Conservation (phyloP, 2,329 filamentous ascomycete species). For the Fusarium musae region DNA sequence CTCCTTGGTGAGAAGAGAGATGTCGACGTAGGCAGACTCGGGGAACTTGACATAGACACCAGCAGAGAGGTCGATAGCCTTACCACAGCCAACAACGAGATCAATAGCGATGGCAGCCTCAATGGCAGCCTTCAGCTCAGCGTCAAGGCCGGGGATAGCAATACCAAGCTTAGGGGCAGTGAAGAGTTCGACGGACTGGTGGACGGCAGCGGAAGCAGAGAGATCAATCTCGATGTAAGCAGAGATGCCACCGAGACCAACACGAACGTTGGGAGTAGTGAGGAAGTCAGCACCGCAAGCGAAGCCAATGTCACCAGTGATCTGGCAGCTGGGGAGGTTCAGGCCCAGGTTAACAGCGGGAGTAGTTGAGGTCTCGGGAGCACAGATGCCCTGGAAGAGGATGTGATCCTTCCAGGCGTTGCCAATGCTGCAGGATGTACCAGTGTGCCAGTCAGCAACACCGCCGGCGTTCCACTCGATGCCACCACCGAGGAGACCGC, state of each 20-base stretch:
- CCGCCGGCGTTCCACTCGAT: slow-evolving; percentile 11
- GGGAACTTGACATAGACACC: slow-evolving; percentile 60
- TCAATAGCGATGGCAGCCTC: slow-evolving; percentile 62
- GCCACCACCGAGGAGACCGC: slow-evolving; percentile 9
- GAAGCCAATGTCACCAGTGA: slow-evolving; percentile 59
- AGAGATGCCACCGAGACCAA: slow-evolving; percentile 62
- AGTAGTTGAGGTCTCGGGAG: slow-evolving; percentile 30
- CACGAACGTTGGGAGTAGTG: slow-evolving; percentile 52
- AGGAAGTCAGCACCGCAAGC: slow-evolving; percentile 55
- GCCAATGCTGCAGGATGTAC: slow-evolving; percentile 29
- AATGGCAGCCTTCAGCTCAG: slow-evolving; percentile 58
- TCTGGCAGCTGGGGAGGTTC: slow-evolving; percentile 49
- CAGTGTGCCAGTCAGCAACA: slow-evolving; percentile 10
- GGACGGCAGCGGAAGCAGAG: slow-evolving; percentile 55
- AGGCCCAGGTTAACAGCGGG: slow-evolving; percentile 40
- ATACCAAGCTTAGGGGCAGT: slow-evolving; percentile 51
- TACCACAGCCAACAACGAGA: slow-evolving; percentile 60
- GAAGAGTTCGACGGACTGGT: slow-evolving; percentile 63
- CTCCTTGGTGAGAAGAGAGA: slow-evolving; percentile 55
- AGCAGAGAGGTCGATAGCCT: slow-evolving; percentile 61
- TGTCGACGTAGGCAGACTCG: slow-evolving; percentile 55
- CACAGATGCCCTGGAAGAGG: slow-evolving; percentile 34
- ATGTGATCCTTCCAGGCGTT: slow-evolving; percentile 30
- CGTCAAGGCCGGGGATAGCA: slow-evolving; percentile 54
- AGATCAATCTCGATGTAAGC: slow-evolving; percentile 63